phyloP scores from a whole-genome alignment of 208 protist species.

The Porcisia deanei region DNA sequence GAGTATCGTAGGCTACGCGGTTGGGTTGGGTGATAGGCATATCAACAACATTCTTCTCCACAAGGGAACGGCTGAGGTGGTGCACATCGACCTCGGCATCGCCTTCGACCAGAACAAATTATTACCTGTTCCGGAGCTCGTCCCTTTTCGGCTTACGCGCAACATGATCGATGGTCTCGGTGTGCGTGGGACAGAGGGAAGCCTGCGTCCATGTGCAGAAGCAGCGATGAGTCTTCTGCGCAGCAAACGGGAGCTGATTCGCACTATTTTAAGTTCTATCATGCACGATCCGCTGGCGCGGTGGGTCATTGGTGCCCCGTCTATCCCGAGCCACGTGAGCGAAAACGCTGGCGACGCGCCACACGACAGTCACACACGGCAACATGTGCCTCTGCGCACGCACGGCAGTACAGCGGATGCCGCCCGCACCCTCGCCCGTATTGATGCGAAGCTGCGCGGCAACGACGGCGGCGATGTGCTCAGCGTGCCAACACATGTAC shows the following conservation, averaged over 20 bases:
- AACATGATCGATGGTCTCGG: constrained; percentile 97
- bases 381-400: constrained; percentile 23
- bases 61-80: constrained; percentile 80
- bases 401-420: constrained; percentile 61
- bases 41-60: constrained; percentile 96
- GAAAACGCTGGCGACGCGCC: constrained; percentile 13
- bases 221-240: constrained; percentile 86
- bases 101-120: constrained; percentile 92
- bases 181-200: constrained; percentile 89
- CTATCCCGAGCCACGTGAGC: not conserved
- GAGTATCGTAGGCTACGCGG: constrained; percentile 94
- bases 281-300: constrained; percentile 96
- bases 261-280: constrained; percentile 93
- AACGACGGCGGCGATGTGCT: constrained; percentile 72
- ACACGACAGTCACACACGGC: constrained; percentile 11
- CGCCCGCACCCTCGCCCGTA: constrained; percentile 66
- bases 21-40: constrained; percentile 97
- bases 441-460: constrained; percentile 89
- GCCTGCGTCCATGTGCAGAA: constrained; percentile 91
- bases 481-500: constrained; percentile 61
- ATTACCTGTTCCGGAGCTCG: constrained; percentile 92
- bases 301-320: constrained; percentile 69
- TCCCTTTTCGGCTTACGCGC: constrained; percentile 97
- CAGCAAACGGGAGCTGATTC: constrained; percentile 59
- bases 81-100: constrained; percentile 97